These are phyloP conservation scores for Bremia lactucae DNA, from an alignment of 352 stramenopile species.

Conservation along the genomic window DNA sequence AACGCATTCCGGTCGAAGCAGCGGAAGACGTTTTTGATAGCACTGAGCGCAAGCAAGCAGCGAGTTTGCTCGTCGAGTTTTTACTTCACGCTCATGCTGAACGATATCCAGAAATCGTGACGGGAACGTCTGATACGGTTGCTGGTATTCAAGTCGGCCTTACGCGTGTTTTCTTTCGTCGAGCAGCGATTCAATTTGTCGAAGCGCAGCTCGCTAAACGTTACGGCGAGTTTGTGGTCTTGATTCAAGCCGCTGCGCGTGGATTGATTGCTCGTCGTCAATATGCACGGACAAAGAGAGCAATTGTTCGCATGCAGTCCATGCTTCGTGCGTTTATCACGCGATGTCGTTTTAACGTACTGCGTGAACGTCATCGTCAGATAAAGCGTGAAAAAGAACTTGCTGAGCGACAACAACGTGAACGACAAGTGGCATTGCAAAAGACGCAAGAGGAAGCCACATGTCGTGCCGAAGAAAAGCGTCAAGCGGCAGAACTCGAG, in stretches of 20 bases:
- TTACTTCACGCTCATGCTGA: slow-evolving; percentile 58
- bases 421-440: slow-evolving; percentile 22
- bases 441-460: slow-evolving; percentile 25
- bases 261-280: slow-evolving; percentile 38
- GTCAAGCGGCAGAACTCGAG: slow-evolving; percentile 36
- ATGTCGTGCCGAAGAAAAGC: slow-evolving; percentile 30
- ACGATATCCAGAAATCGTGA: slow-evolving; percentile 43
- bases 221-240: slow-evolving; percentile 77
- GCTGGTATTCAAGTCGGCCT: slow-evolving; percentile 70
- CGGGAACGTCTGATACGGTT: slow-evolving; percentile 27
- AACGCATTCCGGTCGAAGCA: slow-evolving; percentile 44
- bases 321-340: slow-evolving; percentile 59
- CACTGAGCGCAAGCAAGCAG: slow-evolving; percentile 39
- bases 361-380: slow-evolving; percentile 34
- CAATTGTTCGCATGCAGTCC: slow-evolving; percentile 38
- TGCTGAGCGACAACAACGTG: slow-evolving; percentile 23
- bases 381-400: slow-evolving; percentile 29
- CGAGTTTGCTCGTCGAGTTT: slow-evolving; percentile 51
- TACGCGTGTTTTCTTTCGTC: slow-evolving; percentile 77
- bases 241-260: slow-evolving; percentile 68
- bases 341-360: slow-evolving; percentile 38
- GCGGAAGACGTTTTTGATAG: slow-evolving; percentile 41
- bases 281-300: slow-evolving; percentile 39
- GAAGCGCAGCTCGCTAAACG: slow-evolving; percentile 79
- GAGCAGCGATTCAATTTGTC: slow-evolving; percentile 76